These are phyloP conservation scores for Colletotrichum sp. DNA, from an alignment of 2,329 filamentous ascomycete genomes.

Conservation along the genomic window DNA sequence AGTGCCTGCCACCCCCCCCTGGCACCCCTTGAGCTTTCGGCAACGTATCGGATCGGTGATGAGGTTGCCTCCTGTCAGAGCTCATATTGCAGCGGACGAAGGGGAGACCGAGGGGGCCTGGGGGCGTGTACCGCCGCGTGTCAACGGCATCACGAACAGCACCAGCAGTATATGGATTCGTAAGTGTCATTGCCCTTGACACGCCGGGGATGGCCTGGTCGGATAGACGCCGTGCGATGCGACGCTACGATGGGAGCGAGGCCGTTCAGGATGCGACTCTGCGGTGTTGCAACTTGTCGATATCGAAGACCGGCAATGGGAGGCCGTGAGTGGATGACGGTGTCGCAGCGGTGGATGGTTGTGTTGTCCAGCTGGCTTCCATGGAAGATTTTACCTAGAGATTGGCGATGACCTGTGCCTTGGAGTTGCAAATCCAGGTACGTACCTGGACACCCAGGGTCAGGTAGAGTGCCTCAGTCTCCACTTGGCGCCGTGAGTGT, in stretches of 20 bases:
- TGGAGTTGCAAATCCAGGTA: neutral
- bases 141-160: neutral
- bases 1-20: neutral
- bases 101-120: neutral
- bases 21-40: neutral
- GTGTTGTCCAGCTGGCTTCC: neutral
- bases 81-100: neutral
- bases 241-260: neutral
- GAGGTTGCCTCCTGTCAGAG: conserved; percentile 10
- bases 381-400: neutral
- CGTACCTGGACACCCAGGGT: neutral
- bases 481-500: neutral
- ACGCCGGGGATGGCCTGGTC: neutral
- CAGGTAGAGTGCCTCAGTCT: neutral
- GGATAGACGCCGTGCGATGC: neutral
- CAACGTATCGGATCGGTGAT: neutral
- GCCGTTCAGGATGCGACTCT: conserved; percentile 2
- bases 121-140: neutral
- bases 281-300: neutral
- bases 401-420: neutral
- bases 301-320: neutral
- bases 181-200: neutral
- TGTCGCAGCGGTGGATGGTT: neutral
- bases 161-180: neutral
- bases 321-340: neutral